Evolutionary conservation across 495 filamentous ascomycete genomes (phyloP), one percentile per base, ranked within the genome.

Genomic region (Cetradonia linearis): DNA sequence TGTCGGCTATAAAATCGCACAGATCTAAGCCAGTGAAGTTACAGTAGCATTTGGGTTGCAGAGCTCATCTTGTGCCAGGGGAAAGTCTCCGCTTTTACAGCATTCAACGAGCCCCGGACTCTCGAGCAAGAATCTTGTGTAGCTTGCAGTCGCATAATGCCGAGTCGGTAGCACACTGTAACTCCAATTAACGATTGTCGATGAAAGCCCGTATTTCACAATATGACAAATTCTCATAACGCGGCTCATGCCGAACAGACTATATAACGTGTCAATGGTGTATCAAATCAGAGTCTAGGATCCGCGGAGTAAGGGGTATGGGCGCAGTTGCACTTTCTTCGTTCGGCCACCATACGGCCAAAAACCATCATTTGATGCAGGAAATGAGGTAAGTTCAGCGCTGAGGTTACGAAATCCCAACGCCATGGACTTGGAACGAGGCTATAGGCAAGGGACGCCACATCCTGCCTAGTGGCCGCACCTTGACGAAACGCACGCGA

Each of bases 401-500:
- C 49, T 37, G 31, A 61, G 33, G 49, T 28, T 30, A 46, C 23
- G 13, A 27, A 36, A 47, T 55, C 40, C 59, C 59, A 44, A 48
- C 28, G 31, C 50, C 50, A 37, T 61, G 59, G 59, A 28, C 16
- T 30, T n/a, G 59, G 59, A 34, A 53, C 58, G 50, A 56, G 34
- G 54, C 54, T 56, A 36, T 38, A 56, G 36, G 54, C 36, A 56
- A 44, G 54, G 34, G 49, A 30, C 37, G 40, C 37, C 50, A 50
- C 30, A 55, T 61, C 50, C n/a, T 53, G 38, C 34, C 23, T 55
- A 53, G 50, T 54, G 42, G 52, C 59, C 59, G 59, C 59, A 55
- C n/a, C 50, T 48, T 44, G 53, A 55, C 49, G 37, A 61, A 61
- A 47, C 6, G 50, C 59, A 55, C 59, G 53, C 50, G 59, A 61